Base-by-base conservation (phyloP, 352 stramenopile species). In the Nothophytophthora sp. region DNA sequence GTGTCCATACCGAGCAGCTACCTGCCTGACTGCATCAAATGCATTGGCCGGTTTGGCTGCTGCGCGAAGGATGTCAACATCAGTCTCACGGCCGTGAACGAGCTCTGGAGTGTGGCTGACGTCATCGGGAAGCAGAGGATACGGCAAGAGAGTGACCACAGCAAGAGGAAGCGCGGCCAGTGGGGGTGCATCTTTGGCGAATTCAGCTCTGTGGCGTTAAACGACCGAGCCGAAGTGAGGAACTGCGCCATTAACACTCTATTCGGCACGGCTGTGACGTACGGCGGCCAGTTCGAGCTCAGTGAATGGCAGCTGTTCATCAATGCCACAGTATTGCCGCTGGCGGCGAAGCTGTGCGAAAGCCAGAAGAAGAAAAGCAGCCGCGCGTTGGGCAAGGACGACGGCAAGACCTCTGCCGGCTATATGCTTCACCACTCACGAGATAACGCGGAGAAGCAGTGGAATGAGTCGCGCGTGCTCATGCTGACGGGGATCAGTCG, bases 171-270 rank as follows among this genome's bases (percentile, higher is more conserved):
- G 34, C 50, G 55, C 7, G 68, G 56, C 0, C 68, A 84, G 23
- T 93, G 78, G 83, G 68, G 56, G 15, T 93, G 50, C 52, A 76
- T 76, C 27, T 93, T 96, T 45, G 62, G 63, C 3, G 82, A 97
- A 43, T 81, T 97, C 10, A 76, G 76, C 18, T 71, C 77, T 12
- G 81, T 99, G 3, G 86, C 95, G 8, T 63, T 97, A 19, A 96
- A 99, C 50, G 76, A 82, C 23, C 83, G 97, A 35, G 84, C 90
- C 0, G 96, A 99, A 68, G 92, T 99, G 49, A 75, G 96, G 44
- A 99, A 99, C 68, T 99, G 95, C 59, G 88, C 96, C 15, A 93
- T 99, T 28, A 98, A 99, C 55, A 99, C 97, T 12, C 73, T 99
- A 1, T 98, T 99, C 63, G 97, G 94, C n/a, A 97, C 92, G 2